phyloP scores from a whole-genome alignment of 2,329 filamentous ascomycete genomes.

The Claviceps paspali region DNA sequence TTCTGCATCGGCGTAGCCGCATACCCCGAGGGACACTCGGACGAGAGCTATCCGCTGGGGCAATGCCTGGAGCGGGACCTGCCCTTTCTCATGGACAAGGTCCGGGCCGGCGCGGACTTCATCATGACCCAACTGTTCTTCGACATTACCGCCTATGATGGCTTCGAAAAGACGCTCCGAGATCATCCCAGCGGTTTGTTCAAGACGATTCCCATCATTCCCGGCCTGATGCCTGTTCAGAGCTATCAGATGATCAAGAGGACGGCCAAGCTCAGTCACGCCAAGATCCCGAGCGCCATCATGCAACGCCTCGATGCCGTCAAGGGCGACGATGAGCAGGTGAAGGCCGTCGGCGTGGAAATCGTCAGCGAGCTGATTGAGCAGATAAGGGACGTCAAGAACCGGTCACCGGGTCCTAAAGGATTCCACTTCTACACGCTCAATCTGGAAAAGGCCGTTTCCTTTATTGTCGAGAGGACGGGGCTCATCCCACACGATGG shows the following conservation, averaged over 20 bases:
- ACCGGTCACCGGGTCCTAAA: conserved; percentile 40
- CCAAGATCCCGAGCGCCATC: conserved; percentile 57
- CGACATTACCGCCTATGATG: conserved; percentile 66
- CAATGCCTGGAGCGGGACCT: conserved; percentile 66
- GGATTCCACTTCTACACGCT: conserved; percentile 97
- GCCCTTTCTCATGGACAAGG: conserved; percentile 81
- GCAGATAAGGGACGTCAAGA: conserved; percentile 52
- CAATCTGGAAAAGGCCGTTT: conserved; percentile 90
- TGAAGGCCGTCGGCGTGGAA: conserved; percentile 67
- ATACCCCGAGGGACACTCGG: conserved; percentile 90
- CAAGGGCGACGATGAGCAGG: conserved; percentile 64
- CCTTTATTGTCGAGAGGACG: conserved; percentile 77
- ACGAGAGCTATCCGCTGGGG: conserved; percentile 65
- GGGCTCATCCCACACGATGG: conserved; percentile 64
- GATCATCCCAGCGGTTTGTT: conserved; percentile 75
- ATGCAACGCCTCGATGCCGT: conserved; percentile 56
- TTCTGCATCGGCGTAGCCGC: conserved; percentile 92
- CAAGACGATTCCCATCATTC: conserved; percentile 76
- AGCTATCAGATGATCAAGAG: conserved; percentile 91
- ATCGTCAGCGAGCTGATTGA: conserved; percentile 75
- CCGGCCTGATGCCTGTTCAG: conserved; percentile 94
- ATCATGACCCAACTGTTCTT: conserved; percentile 99
- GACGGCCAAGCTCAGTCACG: conserved; percentile 89
- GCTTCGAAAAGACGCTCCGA: conserved; percentile 62
- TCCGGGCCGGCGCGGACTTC: conserved; percentile 82